Conservation (phyloP, 192 early-diverging fungal genomes). For the Cetraspora pellucida region DNA sequence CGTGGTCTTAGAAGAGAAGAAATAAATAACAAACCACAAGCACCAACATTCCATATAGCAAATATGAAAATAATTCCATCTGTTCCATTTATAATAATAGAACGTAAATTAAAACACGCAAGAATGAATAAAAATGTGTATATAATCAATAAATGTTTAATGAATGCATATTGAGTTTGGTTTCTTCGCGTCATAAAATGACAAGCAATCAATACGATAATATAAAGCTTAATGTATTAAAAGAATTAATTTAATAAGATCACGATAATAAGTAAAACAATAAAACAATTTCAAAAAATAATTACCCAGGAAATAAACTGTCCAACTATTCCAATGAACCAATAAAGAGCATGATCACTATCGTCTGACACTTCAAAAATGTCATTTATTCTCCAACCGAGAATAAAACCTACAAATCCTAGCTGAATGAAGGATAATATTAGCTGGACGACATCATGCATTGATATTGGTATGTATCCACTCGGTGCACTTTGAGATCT, state of each 20-base stretch:
- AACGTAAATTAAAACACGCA: slow-evolving; percentile 27
- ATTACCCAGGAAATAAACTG: slow-evolving; percentile 36
- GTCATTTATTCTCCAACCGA: slow-evolving; percentile 33
- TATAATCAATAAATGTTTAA: slow-evolving; percentile 19
- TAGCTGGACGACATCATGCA: slow-evolving; percentile 26
- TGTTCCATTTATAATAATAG: slow-evolving; percentile 4
- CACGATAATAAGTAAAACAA: no score
- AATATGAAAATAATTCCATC: background rate
- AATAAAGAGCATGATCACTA: slow-evolving; percentile 11
- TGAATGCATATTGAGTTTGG: slow-evolving; percentile 27
- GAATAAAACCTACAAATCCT: slow-evolving; percentile 30
- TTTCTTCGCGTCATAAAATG: slow-evolving; percentile 36
- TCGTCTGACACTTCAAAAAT: slow-evolving; percentile 12
- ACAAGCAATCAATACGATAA: slow-evolving; percentile 26
- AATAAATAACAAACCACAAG: slow-evolving; percentile 25
- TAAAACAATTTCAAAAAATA: background rate
- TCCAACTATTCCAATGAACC: slow-evolving; percentile 27
- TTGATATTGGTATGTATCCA: slow-evolving; percentile 23
- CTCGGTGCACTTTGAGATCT: no score
- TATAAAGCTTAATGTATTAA: slow-evolving; percentile 20
- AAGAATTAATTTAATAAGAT: no score
- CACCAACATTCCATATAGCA: slow-evolving; percentile 17
- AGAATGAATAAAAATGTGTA: slow-evolving; percentile 22
- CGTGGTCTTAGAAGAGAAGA: slow-evolving; percentile 29
- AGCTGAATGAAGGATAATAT: slow-evolving; percentile 31